Evolutionary conservation across 805 yeast genomes (phyloP).

Genomic region (Wickerhamiella sorbophila): DNA sequence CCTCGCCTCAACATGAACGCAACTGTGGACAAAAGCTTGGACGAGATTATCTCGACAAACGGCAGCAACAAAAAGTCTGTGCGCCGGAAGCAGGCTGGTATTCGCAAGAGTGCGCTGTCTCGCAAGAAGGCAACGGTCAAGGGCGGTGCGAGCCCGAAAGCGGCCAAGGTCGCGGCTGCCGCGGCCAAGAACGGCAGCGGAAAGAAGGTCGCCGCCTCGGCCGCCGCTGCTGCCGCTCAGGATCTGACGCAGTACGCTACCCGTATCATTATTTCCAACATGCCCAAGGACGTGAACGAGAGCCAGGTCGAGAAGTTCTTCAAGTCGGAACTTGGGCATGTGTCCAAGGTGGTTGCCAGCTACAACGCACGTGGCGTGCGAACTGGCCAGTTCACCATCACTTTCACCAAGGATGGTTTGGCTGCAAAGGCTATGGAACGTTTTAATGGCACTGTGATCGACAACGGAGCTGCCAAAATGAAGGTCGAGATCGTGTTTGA

Average conservation of each 20-base stretch:
- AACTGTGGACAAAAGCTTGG: conserved; percentile 80
- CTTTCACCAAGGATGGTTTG: conserved; percentile 51
- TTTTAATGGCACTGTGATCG: conserved; percentile 88
- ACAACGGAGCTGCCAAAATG: conserved; percentile 65
- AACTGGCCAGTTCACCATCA: conserved; percentile 80
- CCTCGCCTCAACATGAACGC: conserved; percentile 42
- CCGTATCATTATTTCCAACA: conserved; percentile 72
- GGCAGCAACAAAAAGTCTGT: neutral
- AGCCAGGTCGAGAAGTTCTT: conserved; percentile 53
- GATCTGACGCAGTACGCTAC: conserved; percentile 30
- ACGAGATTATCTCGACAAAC: conserved; percentile 50
- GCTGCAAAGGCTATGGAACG: conserved; percentile 70
- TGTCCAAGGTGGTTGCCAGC: conserved; percentile 50
- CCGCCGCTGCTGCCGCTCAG: conserved; percentile 15
- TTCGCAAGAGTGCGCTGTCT: neutral
- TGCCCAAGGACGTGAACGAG: conserved; percentile 26
- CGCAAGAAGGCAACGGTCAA: conserved; percentile 10
- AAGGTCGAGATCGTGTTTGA: conserved; percentile 73
- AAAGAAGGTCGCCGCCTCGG: conserved; percentile 19
- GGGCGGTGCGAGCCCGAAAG: conserved; percentile 19
- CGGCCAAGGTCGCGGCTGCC: conserved; percentile 27
- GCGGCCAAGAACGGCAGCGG: conserved; percentile 13
- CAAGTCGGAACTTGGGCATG: conserved; percentile 75
- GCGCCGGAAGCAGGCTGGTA: neutral
- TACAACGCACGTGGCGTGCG: conserved; percentile 84